These are phyloP conservation scores for Citrus sp. DNA, from an alignment of 345 rosid genomes.

Conservation along the genomic window DNA sequence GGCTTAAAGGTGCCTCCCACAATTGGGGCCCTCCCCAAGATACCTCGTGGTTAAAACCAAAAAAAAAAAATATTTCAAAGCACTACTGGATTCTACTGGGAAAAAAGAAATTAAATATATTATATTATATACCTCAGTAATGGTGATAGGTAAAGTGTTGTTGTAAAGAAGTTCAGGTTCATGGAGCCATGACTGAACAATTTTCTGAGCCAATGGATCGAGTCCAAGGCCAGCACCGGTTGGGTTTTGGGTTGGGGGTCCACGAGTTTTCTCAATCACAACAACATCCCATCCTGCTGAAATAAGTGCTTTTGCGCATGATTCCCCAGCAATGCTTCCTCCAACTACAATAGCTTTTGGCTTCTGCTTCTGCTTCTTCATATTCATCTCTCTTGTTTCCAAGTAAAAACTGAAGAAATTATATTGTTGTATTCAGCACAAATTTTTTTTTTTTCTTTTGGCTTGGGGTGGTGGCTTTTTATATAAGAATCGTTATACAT, in stretches of 20 bases:
- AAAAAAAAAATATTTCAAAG: too few species aligned
- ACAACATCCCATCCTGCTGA: slow-evolving; percentile 60
- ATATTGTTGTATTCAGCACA: too few species aligned
- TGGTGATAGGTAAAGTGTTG: not conserved
- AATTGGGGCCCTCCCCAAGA: too few species aligned
- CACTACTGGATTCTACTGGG: not conserved
- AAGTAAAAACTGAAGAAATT: too few species aligned
- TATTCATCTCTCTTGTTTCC: slow-evolving; percentile 16
- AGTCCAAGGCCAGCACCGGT: slow-evolving; percentile 76
- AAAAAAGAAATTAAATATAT: not conserved
- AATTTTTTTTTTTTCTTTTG: too few species aligned
- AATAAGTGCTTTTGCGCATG: slow-evolving; percentile 60
- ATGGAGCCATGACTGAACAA: slow-evolving; percentile 55
- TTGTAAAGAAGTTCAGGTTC: not conserved
- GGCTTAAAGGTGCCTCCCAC: too few species aligned
- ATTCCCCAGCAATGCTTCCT: slow-evolving; percentile 73
- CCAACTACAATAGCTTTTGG: slow-evolving; percentile 56
- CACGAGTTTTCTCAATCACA: slow-evolving; percentile 50
- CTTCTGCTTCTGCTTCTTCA: slow-evolving; percentile 15
- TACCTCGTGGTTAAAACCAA: too few species aligned
- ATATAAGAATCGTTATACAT: too few species aligned
- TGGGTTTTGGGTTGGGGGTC: slow-evolving; percentile 55
- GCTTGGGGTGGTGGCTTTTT: too few species aligned
- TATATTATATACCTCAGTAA: not conserved
- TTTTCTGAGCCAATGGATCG: slow-evolving; percentile 37